Base-by-base conservation (phyloP, 2,329 filamentous ascomycete species). In the Ophiocordyceps unilateralis region DNA sequence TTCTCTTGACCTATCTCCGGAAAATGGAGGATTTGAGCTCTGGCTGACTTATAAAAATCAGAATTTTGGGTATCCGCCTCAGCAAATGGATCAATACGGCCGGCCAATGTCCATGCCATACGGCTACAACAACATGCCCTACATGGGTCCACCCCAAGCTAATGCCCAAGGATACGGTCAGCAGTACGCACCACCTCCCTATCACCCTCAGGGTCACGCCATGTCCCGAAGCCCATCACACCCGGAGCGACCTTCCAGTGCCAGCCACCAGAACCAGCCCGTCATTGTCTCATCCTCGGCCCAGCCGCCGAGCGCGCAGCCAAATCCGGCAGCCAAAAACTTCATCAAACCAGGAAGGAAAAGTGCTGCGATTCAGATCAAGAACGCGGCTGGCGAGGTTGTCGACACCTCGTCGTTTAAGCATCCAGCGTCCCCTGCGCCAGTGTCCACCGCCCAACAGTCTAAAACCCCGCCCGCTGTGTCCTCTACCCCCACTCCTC, bases 141-240 rank as follows among this genome's bases (percentile, higher is more conserved):
- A 70, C 50, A 75, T 76, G 60, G 53, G 44, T 14, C 55, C 60
- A 26, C 60, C 63, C 19, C 58, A 65, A 46, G 59, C 62, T 49
- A 67, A 68, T 49, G 67, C 67, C 10, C 70, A 71, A 21, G 62
- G 63, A n/a, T 76, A 64, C 48, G 66, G 67, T 46, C 67, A 69
- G 42, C 61, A 61, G 19, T 72, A 66, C 45, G 61, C 56, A 8
- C 53, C 54, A 47, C 63, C 54, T 49, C 61, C 54, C 41, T 62
- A 53, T 54, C 64, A 54, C 59, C 68, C 66, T 52, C 74, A 47
- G 74, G 81, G 58, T 71, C 79, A 48, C 65, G 74, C 45, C 67
- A 88, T 94, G 81, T 91, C 88, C 2, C 81, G 88, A 52, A 87
- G 77, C 47, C 76, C 82, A 2, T 93, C 86, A 2, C 83, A 91